Evolutionary conservation across 2,329 filamentous ascomycete species (phyloP), one percentile per base, ranked within the genome.

Genomic region (Aspergillus ochraceoroseus): DNA sequence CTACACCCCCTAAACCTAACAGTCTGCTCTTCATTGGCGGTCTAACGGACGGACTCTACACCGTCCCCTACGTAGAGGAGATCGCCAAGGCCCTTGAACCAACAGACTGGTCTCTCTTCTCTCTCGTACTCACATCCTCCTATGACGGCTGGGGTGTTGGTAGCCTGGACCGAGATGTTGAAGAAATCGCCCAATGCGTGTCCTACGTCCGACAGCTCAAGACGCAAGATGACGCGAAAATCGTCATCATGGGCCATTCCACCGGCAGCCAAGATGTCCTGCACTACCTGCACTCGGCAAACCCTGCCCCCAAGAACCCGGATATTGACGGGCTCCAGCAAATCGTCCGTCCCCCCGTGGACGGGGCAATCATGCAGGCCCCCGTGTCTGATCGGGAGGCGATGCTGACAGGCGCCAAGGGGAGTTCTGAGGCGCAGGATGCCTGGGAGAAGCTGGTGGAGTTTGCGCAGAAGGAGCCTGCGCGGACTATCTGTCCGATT

Each of bases 311-410:
- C 22, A 20, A 49, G 54, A 30, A 55, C 56, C 4, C 59, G 46
- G 40, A 55, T 4, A 53, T 55, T 19, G 55, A 58, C 5, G 53
- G 53, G 4, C 49, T 61, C 9, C 32, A 54, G 22, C 48, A 66
- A 30, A 45, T 64, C 4, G 63, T 65, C 27, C 66, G 76, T 8
- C 75, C 77, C 0, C 67, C 43, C 0, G 66, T 94, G 1, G 79
- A 92, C 44, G 88, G 83, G 23, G 81, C 80, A 33, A 83, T 95
- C 30, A 67, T 95, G 39, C 88, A 94, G 61, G 87, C 83, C 0
- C 81, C 85, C 0, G 81, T 89, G 3, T 86, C 80, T 1, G 87
- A 95, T 61, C 74, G 87, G 19, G 83, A 94, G 59, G 76, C 74
- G 3, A 57, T 74, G 5, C 65, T 78, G 34, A 59, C 53, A 13